A percentile compares a stretch with the other conserved stretches of the same genome.
These are phyloP conservation scores for Cucurbita maxima DNA, from an alignment of 306 rosid genomes.

Conservation along the genomic window DNA sequence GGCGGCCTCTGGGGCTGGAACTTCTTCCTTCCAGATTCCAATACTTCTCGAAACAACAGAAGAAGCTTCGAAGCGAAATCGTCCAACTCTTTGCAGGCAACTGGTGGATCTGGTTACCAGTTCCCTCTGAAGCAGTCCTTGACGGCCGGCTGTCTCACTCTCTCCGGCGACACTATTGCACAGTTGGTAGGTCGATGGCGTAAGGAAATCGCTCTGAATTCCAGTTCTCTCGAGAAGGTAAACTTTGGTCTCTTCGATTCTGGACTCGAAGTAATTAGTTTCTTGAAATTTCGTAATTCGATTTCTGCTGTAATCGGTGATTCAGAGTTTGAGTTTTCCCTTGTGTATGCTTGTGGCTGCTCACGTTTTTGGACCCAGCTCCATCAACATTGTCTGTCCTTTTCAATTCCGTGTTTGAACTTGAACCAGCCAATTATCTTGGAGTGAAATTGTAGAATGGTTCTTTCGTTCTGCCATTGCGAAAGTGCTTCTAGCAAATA, in stretches of 20 bases:
- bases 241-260: conserved; percentile 5
- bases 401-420: neutral
- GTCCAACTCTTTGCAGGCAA: conserved; percentile 26
- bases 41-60: conserved; percentile 18
- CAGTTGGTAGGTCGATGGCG: conserved; percentile 31
- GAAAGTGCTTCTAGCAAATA: neutral
- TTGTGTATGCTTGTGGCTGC: neutral
- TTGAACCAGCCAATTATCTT: neutral
- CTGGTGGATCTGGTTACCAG: conserved; percentile 29
- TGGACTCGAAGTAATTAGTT: neutral
- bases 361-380: neutral
- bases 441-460: neutral
- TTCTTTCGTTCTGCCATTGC: neutral
- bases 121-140: conserved; percentile 70
- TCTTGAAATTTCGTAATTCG: neutral
- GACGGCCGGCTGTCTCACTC: conserved; percentile 50
- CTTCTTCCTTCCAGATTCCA: conserved; percentile 16
- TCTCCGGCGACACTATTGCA: conserved; percentile 43
- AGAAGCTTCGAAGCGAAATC: conserved; percentile 30
- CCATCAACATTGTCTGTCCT: neutral
- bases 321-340: neutral
- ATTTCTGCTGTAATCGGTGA: neutral
- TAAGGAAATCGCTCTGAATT: conserved; percentile 1
- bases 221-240: neutral
- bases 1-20: conserved; percentile 61